Evolutionary conservation across 2,329 filamentous ascomycete genomes (phyloP), one percentile per base, ranked within the genome.

Genomic region (Penicillium olsonii): DNA sequence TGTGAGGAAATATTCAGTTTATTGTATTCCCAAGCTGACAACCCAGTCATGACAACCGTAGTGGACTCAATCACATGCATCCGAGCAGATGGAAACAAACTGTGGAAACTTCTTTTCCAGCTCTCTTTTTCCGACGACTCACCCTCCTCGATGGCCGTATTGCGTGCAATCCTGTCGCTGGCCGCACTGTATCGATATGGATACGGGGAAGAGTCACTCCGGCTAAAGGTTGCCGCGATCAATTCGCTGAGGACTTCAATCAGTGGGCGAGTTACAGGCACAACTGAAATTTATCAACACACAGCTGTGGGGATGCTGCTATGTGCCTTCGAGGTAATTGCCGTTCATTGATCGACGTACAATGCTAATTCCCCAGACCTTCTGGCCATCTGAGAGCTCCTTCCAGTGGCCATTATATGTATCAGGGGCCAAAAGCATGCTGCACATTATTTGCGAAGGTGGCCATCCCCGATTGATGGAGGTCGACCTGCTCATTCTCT

Each of bases 371-470:
- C 4, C 4, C 4, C 4, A 50, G 47, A 27, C 22, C 12, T 50
- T 45, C 15, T 15, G 44, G 12, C 47, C 41, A 12, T 44, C 47
- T 3, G 35, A 50, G 37, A 50, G 18, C 17, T 45, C 47, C 9
- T 50, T 50, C 14, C 47, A 50, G 45, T 50, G 47, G 47, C 47
- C 47, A n/a, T 18, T 50, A 14, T 50, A 50, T n/a, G n/a, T 50
- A 2, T 45, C 47, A 2, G 47, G 47, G 9, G 47, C 47, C n/a
- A 50, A 50, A 14, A 41, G 14, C 26, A 50, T 50, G 41, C 47
- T 50, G 9, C 47, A 50, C 40, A 17, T 22, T 3, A 50, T 50
- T 11, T 50, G 47, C 18, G 29, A 45, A 8, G 47, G 26, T 11
- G 47, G 41, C 10, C 47, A 50, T n/a, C 35, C 41, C 12, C 45